Evolutionary conservation across 257 asterid genomes (phyloP).

Genomic region (Solanum pimpinellifolium): DNA sequence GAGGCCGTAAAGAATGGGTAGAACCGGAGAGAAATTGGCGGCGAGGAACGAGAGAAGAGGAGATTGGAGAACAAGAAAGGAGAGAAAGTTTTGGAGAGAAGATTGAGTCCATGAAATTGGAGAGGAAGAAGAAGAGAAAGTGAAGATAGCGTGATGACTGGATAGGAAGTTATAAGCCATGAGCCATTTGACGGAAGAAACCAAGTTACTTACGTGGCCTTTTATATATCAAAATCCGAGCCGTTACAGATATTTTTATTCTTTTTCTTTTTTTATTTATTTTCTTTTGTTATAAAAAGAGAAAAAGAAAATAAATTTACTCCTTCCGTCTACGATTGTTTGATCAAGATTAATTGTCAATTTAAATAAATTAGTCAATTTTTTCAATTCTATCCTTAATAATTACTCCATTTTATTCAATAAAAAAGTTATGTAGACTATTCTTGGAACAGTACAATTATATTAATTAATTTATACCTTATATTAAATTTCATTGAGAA

Average conservation of each 20-base stretch:
- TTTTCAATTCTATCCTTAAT: too few relatives aligned
- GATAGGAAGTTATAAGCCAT: conserved; percentile 15
- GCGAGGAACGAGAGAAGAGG: conserved; percentile 26
- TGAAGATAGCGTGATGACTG: conserved; percentile 26
- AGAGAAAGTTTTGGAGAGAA: conserved; percentile 37
- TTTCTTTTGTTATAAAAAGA: neutral
- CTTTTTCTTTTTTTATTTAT: neutral
- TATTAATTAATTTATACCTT: too few relatives aligned
- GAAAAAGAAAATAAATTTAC: neutral
- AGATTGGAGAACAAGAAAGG: conserved; percentile 25
- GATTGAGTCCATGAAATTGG: conserved; percentile 44
- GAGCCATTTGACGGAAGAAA: conserved; percentile 7
- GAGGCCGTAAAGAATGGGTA: conserved; percentile 38
- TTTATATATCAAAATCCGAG: neutral
- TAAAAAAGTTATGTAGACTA: too few relatives aligned
- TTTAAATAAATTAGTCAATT: too few relatives aligned
- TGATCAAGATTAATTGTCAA: too few relatives aligned
- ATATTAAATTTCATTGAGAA: too few relatives aligned
- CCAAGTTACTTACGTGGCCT: conserved; percentile 13
- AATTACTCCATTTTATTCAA: too few relatives aligned
- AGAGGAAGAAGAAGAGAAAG: neutral
- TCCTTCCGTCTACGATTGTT: too few relatives aligned
- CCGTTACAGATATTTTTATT: neutral
- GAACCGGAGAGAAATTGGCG: conserved; percentile 36
- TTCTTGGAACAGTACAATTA: rapidly evolving